Conservation (phyloP, 768 basidiomycete species). For the Russula sp. region DNA sequence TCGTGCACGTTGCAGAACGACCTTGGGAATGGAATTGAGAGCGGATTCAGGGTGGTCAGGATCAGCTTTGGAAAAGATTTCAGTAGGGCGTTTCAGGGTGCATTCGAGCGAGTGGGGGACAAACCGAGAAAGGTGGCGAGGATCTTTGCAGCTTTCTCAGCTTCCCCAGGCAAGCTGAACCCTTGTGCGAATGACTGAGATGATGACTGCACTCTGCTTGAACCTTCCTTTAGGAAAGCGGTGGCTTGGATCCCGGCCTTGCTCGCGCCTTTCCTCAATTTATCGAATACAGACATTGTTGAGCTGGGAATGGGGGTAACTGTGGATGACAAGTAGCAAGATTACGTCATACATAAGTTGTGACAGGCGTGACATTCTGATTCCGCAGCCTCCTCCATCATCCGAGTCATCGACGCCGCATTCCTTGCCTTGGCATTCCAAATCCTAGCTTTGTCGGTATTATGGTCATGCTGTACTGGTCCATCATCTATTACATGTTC, state of each 20-base stretch:
- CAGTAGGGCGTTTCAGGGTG: background rate
- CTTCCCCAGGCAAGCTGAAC: constrained; percentile 88
- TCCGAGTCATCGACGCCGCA: too few relatives aligned
- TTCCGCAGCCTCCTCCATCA: too few relatives aligned
- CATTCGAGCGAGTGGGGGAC: constrained; percentile 25
- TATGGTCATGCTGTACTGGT: too few relatives aligned
- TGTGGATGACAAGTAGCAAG: too few relatives aligned
- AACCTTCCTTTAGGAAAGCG: constrained; percentile 65
- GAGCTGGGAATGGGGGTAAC: background rate
- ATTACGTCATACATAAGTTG: background rate
- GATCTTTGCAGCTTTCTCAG: constrained; percentile 92
- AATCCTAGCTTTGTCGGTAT: too few relatives aligned
- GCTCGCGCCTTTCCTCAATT: constrained; percentile 74
- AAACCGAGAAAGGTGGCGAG: constrained; percentile 86
- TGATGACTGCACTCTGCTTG: constrained; percentile 66
- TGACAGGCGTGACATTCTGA: constrained; percentile 3
- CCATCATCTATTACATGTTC: too few relatives aligned
- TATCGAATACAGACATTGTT: constrained; percentile 65
- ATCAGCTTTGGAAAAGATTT: constrained; percentile 55
- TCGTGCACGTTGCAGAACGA: constrained; percentile 83
- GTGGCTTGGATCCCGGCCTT: constrained; percentile 81
- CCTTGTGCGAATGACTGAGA: constrained; percentile 77
- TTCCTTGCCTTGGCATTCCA: too few relatives aligned
- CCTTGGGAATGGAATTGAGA: constrained; percentile 91
- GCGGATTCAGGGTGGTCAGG: constrained; percentile 85